A percentile compares a stretch with the other conserved stretches of the same genome.
These are phyloP conservation scores for Colletotrichum filicis DNA, from an alignment of 2,329 filamentous ascomycete genomes.

Conservation along the genomic window DNA sequence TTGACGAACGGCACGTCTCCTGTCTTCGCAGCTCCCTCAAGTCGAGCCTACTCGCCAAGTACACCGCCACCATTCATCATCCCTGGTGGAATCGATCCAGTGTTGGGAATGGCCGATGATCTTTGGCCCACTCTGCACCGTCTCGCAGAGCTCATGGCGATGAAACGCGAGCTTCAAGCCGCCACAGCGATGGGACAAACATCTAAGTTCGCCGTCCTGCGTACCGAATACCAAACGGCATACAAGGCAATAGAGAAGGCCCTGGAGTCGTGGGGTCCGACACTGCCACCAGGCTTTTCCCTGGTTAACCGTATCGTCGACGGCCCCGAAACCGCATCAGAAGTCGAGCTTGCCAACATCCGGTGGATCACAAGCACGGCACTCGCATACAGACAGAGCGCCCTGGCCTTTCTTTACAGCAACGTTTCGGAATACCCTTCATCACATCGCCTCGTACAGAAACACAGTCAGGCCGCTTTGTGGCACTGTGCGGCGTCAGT, in stretches of 20 bases:
- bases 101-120: slow-evolving; percentile 28
- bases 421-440: slow-evolving; percentile 28
- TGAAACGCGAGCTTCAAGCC: slow-evolving; percentile 24
- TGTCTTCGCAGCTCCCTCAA: slow-evolving; percentile 19
- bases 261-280: slow-evolving; percentile 26
- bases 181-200: slow-evolving; percentile 17
- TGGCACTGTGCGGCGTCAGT: slow-evolving; percentile 35
- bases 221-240: slow-evolving; percentile 28
- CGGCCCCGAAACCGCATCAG: slow-evolving; percentile 27
- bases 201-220: slow-evolving; percentile 22
- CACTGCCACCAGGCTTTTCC: slow-evolving; percentile 26
- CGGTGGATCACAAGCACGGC: slow-evolving; percentile 33
- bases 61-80: neutral
- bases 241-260: slow-evolving; percentile 25
- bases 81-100: slow-evolving; percentile 9
- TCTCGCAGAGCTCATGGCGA: slow-evolving; percentile 19
- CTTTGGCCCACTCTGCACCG: slow-evolving; percentile 31
- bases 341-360: slow-evolving; percentile 30
- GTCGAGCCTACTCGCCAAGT: slow-evolving; percentile 16
- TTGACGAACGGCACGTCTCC: slow-evolving; percentile 18
- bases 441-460: slow-evolving; percentile 30
- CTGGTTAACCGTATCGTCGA: slow-evolving; percentile 35
- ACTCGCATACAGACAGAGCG: slow-evolving; percentile 33
- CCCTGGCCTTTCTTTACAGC: slow-evolving; percentile 30
- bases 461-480: slow-evolving; percentile 32